These are phyloP conservation scores for Aspergillus sp. DNA, from an alignment of 2,329 filamentous ascomycete species.

Conservation along the genomic window DNA sequence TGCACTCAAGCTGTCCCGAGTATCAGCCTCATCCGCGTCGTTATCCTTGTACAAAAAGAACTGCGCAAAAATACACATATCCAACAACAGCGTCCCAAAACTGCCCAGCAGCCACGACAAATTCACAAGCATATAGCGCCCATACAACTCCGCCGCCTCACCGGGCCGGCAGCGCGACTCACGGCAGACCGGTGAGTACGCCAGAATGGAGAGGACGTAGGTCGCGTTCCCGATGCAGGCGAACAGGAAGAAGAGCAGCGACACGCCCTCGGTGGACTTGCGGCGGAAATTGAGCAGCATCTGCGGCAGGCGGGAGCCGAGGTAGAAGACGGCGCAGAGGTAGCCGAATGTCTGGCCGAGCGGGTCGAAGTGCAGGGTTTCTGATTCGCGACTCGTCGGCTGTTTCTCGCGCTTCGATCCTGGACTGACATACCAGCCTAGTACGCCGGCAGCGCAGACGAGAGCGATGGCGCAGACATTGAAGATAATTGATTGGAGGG, in stretches of 20 bases:
- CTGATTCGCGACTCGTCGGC: slow-evolving; percentile 8
- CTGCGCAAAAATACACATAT: slow-evolving; percentile 79
- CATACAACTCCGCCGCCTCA: slow-evolving; percentile 61
- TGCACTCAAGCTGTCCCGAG: no score
- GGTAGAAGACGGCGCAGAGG: slow-evolving; percentile 79
- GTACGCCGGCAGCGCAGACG: slow-evolving; percentile 71
- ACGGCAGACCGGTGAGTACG: slow-evolving; percentile 67
- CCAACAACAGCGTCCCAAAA: slow-evolving; percentile 74
- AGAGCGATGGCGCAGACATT: slow-evolving; percentile 68
- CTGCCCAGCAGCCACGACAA: slow-evolving; percentile 84
- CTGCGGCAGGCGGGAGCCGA: slow-evolving; percentile 82
- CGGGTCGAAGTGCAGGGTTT: slow-evolving; percentile 58
- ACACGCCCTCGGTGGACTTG: slow-evolving; percentile 87
- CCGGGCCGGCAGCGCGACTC: slow-evolving; percentile 48
- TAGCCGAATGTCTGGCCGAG: slow-evolving; percentile 90
- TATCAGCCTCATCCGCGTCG: slow-evolving; percentile 9
- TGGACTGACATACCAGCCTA: slow-evolving; percentile 71
- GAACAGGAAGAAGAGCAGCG: slow-evolving; percentile 91
- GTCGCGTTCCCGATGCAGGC: slow-evolving; percentile 92
- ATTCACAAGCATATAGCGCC: slow-evolving; percentile 78
- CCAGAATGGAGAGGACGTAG: slow-evolving; percentile 84
- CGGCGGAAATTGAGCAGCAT: slow-evolving; percentile 84
- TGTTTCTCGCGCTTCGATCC: slow-evolving; percentile 20
- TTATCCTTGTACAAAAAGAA: slow-evolving; percentile 70
- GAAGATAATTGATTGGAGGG: slow-evolving; percentile 50